A percentile compares a stretch with the other conserved stretches of the same genome.
phyloP scores from a whole-genome alignment of 805 yeast genomes.

The Lipomyces spencermartinsiae region DNA sequence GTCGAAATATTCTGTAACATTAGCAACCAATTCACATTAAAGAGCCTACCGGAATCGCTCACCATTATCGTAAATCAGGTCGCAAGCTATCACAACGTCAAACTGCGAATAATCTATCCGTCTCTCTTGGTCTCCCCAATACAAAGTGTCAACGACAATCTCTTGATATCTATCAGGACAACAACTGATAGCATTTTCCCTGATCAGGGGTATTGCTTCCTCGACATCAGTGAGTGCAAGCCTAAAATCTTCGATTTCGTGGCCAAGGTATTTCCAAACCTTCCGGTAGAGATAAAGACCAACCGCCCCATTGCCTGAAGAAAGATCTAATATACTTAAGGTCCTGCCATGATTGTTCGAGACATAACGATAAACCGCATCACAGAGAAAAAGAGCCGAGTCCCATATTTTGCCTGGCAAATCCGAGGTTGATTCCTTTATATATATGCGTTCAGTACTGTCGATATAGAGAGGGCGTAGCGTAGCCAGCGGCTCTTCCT shows the following conservation, averaged over 20 bases:
- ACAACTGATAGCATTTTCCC: constrained; percentile 13
- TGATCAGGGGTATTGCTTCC: constrained; percentile 29
- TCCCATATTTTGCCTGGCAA: constrained; percentile 38
- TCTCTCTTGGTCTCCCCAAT: constrained; percentile 24
- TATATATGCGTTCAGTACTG: constrained; percentile 3
- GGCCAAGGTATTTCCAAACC: neutral
- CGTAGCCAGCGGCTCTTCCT: constrained; percentile 7
- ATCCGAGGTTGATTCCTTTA: constrained; percentile 33
- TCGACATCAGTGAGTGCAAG: constrained; percentile 27
- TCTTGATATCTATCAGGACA: neutral
- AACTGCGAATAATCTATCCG: constrained; percentile 9
- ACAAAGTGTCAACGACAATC: constrained; percentile 8
- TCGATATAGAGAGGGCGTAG: constrained; percentile 18
- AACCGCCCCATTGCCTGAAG: constrained; percentile 36
- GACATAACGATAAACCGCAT: constrained; percentile 7
- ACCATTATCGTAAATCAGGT: constrained; percentile 34
- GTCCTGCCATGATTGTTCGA: neutral
- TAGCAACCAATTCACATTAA: neutral
- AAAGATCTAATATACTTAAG: constrained; percentile 24
- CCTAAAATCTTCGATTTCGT: neutral
- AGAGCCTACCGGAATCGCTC: neutral
- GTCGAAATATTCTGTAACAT: constrained; percentile 20
- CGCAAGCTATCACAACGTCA: constrained; percentile 34
- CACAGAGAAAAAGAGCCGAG: constrained; percentile 31
- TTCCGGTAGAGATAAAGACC: constrained; percentile 20